Evolutionary conservation across 345 rosid genomes (phyloP), one percentile per base, ranked within the genome.

Genomic region (Eucalyptus dawsonii): DNA sequence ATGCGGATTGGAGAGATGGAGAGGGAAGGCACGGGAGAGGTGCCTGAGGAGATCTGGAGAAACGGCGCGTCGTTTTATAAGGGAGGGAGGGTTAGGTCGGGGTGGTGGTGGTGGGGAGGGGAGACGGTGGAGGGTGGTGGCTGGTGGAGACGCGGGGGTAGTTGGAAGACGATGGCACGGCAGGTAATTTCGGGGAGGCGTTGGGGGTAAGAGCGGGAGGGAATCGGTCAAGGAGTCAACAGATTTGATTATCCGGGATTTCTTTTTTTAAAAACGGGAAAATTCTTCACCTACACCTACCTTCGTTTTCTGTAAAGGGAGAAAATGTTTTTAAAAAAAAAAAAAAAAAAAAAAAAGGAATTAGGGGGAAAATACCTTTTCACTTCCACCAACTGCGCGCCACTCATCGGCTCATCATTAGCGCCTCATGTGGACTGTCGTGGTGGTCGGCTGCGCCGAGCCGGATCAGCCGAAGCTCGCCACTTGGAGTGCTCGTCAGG

Each of bases 111-210:
- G 53, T 21, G 49, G 50, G 5, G 29, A 34, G 31, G 9, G 27
- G 60, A 42, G 80, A n/a, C 15, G 81, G 83, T 16, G 60, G 85
- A 19, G 58, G 49, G 51, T n/a, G 89, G 85, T 88, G 85, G 44
- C 85, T 76, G 85, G 85, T 76, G 80, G 86, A 44, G 86, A 67
- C 47, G 86, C 11, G 60, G 85, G n/a, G 89, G 58, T 88, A 88
- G 89, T 76, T 69, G 86, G 86, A n/a, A 47, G 37, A n/a, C 51
- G 86, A 31, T 40, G 25, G 60, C 10, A 45, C 27, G 88, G 27
- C 29, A 14, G 34, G 88, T 87, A n/a, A 65, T 45, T 44, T 31
- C 2, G 12, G 58, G 3, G 50, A 7, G 4, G 12, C 15, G 9
- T 8, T 3, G 72, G 76, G 88, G 88, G 88, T 19, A 40, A 12